Percentiles rank a stretch among this genome's conserved stretches.
Conservation (phyloP, 345 rosid genomes). For the Euphorbia tirucalli region DNA sequence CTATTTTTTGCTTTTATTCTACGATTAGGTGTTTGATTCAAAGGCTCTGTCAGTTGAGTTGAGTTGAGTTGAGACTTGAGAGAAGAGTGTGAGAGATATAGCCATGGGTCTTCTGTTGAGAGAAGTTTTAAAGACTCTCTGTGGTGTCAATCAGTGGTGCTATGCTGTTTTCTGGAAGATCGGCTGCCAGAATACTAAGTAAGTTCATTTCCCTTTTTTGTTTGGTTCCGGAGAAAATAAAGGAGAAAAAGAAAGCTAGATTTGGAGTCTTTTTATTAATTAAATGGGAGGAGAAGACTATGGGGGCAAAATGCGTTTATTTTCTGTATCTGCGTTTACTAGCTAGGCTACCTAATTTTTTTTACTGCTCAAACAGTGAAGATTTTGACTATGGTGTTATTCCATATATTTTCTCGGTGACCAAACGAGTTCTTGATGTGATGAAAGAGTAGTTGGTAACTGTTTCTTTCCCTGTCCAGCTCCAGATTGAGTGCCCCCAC, state of each 20-base stretch:
- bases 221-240: conserved; percentile 2
- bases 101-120: conserved; percentile 65
- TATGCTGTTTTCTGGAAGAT: conserved; percentile 97
- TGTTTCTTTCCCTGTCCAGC: neutral
- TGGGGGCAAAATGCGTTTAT: neutral
- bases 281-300: conserved; percentile 11
- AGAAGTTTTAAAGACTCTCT: conserved; percentile 78
- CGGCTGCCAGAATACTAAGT: conserved; percentile 90
- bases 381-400: neutral
- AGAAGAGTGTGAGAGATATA: neutral
- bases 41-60: neutral
- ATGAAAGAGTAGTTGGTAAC: neutral
- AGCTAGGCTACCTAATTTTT: neutral
- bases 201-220: conserved; percentile 13
- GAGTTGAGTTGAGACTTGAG: too few species aligned
- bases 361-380: neutral
- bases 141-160: conserved; percentile 70
- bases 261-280: neutral
- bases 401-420: conserved; percentile 8
- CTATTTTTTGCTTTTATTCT: conserved; percentile 19
- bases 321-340: neutral
- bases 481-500: neutral
- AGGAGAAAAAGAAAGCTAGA: neutral
- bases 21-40: conserved; percentile 6
- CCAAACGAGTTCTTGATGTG: conserved; percentile 2